Evolutionary conservation across 352 stramenopile genomes (phyloP).

Genomic region (Globisporangium barbulae): DNA sequence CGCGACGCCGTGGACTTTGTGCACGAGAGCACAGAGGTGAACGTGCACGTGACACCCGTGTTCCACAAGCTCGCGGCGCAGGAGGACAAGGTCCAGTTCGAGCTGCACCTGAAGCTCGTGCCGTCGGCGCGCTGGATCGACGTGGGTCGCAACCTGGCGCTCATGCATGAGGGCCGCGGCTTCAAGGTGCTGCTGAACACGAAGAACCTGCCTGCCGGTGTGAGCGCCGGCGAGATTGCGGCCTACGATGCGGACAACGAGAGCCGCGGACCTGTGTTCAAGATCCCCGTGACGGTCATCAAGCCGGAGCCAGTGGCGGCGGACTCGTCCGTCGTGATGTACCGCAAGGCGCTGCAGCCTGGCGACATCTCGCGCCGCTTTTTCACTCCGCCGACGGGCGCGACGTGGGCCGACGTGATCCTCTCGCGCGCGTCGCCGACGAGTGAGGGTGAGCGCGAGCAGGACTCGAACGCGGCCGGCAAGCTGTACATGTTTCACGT

Average conservation of each 20-base stretch:
- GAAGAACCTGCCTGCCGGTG: conserved; percentile 64
- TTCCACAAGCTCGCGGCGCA: conserved; percentile 87
- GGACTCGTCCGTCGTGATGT: conserved; percentile 27
- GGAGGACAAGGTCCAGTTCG: conserved; percentile 85
- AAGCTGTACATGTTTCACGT: conserved; percentile 87
- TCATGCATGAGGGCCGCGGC: conserved; percentile 79
- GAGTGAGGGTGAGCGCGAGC: conserved; percentile 31
- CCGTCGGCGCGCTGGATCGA: conserved; percentile 85
- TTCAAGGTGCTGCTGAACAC: conserved; percentile 93
- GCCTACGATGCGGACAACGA: conserved; percentile 74
- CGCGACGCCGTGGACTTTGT: conserved; percentile 74
- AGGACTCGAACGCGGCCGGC: conserved; percentile 60
- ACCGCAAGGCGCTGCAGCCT: conserved; percentile 50
- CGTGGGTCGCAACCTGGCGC: conserved; percentile 77
- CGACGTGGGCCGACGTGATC: conserved; percentile 86
- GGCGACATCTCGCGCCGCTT: conserved; percentile 81
- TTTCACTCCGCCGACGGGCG: conserved; percentile 65
- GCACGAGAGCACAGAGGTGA: conserved; percentile 73
- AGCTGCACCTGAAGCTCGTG: conserved; percentile 83
- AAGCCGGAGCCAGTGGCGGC: conserved; percentile 54
- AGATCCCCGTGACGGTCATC: conserved; percentile 89
- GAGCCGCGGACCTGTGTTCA: conserved; percentile 76
- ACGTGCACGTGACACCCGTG: conserved; percentile 81
- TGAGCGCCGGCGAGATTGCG: conserved; percentile 86
- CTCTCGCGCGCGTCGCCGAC: conserved; percentile 42